Evolutionary conservation across 2,329 filamentous ascomycete genomes (phyloP), one percentile per base, ranked within the genome.

Genomic region (Cytospora mali): DNA sequence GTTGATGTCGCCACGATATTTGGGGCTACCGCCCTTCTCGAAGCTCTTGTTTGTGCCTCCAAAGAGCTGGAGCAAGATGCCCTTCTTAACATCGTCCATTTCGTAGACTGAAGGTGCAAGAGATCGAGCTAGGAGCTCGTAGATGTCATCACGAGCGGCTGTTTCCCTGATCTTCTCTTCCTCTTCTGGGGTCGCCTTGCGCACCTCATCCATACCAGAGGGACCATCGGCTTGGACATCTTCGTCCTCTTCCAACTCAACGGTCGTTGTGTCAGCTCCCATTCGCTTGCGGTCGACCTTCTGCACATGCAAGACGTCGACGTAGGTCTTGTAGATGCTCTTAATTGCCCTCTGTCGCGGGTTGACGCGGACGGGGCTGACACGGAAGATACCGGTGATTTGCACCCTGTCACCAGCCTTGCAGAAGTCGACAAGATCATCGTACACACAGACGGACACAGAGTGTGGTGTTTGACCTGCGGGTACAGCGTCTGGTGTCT

Each of bases 61-160:
- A 73, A 99, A 99, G 48, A 99, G 86, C 72, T 99, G 95, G 4
- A 99, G 87, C 13, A 99, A 81, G 66, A 99, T 97, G 13, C 95
- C 95, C 78, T 99, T 99, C 82, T 99, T 99, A 54, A 98, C 93
- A 71, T 99, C 95, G 69, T 99, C 95, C 88, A 96, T 91, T 76
- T 99, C 95, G 78, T 96, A 97, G 71, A 99, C 90, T 64, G 93
- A 97, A 16, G 95, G 95, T 2, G 95, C 95, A 29, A 99, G 81
- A 1, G 94, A 98, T 42, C 94, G 87, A 21, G 95, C 85, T 4
- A 99, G 85, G 27, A 99, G 84, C 25, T 99, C 93, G 75, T 99
- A 99, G 59, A 99, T 88, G 74, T 99, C 95, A 1, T 88, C 81
- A 58, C 95, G 87, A 33, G 85, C 83, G 13, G 91, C 91, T 13